Percentiles rank a stretch among this genome's conserved stretches.
These are phyloP conservation scores for Candida tetrigidarum DNA, from an alignment of 1,139 yeast species.

Conservation along the genomic window DNA sequence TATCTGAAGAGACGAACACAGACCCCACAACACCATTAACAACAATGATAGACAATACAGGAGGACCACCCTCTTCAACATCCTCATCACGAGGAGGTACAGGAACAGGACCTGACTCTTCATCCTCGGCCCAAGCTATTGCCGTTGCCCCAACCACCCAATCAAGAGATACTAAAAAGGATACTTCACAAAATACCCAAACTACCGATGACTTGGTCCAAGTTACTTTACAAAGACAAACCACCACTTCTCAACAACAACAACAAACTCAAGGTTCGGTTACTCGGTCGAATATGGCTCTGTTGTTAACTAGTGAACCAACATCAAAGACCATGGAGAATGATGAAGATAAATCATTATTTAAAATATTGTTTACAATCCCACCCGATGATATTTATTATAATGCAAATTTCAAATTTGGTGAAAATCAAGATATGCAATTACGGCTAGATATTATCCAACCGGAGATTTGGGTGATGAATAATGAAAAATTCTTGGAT, in stretches of 20 bases:
- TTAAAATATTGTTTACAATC: conserved; percentile 26
- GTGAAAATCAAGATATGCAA: conserved; percentile 19
- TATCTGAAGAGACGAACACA: background rate
- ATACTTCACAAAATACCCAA: conserved; percentile 7
- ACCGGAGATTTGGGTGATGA: conserved; percentile 44
- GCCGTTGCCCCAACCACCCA: conserved; percentile 2
- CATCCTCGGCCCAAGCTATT: background rate
- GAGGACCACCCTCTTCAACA: background rate
- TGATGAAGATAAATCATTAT: conserved; percentile 19
- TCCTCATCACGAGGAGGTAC: no score
- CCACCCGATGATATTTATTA: conserved; percentile 19
- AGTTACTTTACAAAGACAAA: conserved; percentile 17
- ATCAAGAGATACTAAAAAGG: background rate
- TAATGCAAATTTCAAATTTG: conserved; percentile 19
- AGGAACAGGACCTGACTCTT: background rate
- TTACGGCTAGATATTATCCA: conserved; percentile 37
- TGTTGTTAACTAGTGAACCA: conserved; percentile 13
- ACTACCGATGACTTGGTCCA: conserved; percentile 10
- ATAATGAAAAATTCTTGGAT: conserved; percentile 25
- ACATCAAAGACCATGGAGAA: conserved; percentile 22
- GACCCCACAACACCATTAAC: background rate
- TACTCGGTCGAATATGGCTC: conserved; percentile 16
- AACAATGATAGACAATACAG: background rate
- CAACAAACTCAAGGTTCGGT: conserved; percentile 9
- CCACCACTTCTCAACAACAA: conserved; percentile 12